These are phyloP conservation scores for Phialocephala sp. DNA, from an alignment of 2,329 filamentous ascomycete genomes.

Conservation along the genomic window DNA sequence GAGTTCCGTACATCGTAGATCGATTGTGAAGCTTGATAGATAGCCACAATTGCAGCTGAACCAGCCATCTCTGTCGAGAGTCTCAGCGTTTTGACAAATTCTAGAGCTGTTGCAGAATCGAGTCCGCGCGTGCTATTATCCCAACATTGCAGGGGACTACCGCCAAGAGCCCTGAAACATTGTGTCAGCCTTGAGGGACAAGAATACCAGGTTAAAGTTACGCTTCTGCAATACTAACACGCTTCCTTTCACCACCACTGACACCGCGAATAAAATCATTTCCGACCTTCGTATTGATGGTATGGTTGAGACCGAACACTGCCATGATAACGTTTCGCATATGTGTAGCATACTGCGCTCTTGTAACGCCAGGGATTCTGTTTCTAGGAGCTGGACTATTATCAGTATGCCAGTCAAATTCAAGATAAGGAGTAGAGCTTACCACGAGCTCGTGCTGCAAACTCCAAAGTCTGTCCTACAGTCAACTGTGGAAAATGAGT, in stretches of 20 bases:
- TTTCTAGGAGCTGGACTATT: constrained; percentile 61
- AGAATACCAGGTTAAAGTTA: constrained; percentile 14
- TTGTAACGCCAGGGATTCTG: constrained; percentile 65
- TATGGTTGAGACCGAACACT: constrained; percentile 75
- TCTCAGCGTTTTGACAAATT: constrained; percentile 72
- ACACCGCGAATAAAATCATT: constrained; percentile 76
- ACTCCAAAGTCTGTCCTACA: constrained; percentile 74
- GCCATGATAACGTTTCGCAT: constrained; percentile 66
- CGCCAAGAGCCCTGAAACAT: constrained; percentile 50
- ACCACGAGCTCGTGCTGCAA: constrained; percentile 68
- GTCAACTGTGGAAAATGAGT: constrained; percentile 80
- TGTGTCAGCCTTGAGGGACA: constrained; percentile 48
- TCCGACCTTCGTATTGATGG: constrained; percentile 74
- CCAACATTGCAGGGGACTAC: constrained; percentile 73
- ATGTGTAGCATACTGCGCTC: constrained; percentile 58
- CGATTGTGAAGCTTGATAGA: constrained; percentile 74
- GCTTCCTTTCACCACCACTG: constrained; percentile 75
- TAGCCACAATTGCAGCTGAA: constrained; percentile 67
- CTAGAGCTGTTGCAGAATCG: constrained; percentile 74
- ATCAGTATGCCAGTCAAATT: background rate
- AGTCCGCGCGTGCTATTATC: constrained; percentile 77
- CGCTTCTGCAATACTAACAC: constrained; percentile 83
- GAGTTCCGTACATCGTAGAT: constrained; percentile 54
- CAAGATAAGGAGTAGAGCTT: background rate
- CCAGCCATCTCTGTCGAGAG: constrained; percentile 67